Evolutionary conservation across 2,329 filamentous ascomycete genomes (phyloP).

Genomic region (Xylaria digitata): DNA sequence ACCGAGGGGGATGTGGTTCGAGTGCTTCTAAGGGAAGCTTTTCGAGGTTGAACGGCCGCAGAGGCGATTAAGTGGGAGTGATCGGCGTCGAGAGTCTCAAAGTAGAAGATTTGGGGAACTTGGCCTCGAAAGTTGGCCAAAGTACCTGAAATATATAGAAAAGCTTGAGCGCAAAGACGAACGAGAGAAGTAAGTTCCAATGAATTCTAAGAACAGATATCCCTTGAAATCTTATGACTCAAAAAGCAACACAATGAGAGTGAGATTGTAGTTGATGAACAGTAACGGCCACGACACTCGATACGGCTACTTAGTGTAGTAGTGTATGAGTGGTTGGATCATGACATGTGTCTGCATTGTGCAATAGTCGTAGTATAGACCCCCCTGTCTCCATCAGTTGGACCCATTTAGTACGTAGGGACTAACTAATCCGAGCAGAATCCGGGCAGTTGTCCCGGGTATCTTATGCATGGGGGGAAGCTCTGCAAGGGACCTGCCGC

Average conservation of each 20-base stretch:
- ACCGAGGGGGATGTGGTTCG: slow-evolving; percentile 8
- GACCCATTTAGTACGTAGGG: too few relatives aligned
- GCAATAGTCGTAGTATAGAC: background rate
- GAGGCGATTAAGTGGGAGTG: slow-evolving; percentile 11
- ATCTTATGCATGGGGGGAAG: slow-evolving; percentile 26
- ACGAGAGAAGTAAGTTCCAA: slow-evolving; percentile 35
- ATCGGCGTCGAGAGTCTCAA: slow-evolving; percentile 25
- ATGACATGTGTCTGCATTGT: slow-evolving; percentile 44
- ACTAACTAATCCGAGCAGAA: too few relatives aligned
- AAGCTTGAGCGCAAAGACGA: background rate
- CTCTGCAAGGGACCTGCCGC: slow-evolving; percentile 32
- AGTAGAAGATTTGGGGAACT: slow-evolving; percentile 15
- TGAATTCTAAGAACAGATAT: slow-evolving; percentile 47
- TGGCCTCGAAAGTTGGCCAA: slow-evolving; percentile 1
- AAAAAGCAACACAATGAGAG: slow-evolving; percentile 28
- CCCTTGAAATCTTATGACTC: slow-evolving; percentile 35
- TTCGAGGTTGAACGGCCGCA: slow-evolving; percentile 12
- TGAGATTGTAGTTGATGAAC: slow-evolving; percentile 22
- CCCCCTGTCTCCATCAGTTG: slow-evolving; percentile 8
- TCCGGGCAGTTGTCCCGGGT: background rate
- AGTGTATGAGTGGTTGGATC: too few relatives aligned
- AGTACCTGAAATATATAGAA: slow-evolving; percentile 32
- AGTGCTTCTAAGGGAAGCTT: background rate
- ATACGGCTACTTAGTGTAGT: slow-evolving; percentile 11
- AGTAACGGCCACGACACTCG: slow-evolving; percentile 38